A percentile compares a stretch with the other conserved stretches of the same genome.
These are phyloP conservation scores for Salix dunnii DNA, from an alignment of 345 rosid species.

Conservation along the genomic window DNA sequence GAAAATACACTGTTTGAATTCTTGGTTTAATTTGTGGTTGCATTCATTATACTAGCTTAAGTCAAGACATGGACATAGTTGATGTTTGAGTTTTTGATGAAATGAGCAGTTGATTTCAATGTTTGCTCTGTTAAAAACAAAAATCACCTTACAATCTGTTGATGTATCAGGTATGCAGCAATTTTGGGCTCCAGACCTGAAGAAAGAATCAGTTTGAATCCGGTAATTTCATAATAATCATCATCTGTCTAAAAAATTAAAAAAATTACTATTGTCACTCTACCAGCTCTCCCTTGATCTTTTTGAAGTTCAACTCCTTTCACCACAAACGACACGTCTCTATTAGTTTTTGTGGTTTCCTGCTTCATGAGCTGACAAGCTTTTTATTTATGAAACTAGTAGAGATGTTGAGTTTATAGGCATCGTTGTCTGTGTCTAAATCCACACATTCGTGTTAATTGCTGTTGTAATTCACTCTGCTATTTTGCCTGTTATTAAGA, in stretches of 20 bases:
- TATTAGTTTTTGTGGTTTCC: no score
- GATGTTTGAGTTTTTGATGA: neutral
- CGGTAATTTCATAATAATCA: constrained; percentile 42
- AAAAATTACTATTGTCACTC: neutral
- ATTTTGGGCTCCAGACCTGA: constrained; percentile 66
- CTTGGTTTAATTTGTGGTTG: neutral
- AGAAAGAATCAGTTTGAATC: constrained; percentile 47
- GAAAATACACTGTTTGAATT: neutral
- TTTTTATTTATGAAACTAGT: no score
- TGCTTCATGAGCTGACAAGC: no score
- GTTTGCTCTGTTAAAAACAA: neutral
- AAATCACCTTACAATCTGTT: constrained; percentile 13
- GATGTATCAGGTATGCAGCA: constrained; percentile 66
- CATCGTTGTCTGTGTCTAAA: no score
- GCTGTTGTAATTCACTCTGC: no score
- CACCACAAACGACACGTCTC: no score
- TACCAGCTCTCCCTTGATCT: neutral
- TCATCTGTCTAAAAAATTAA: neutral
- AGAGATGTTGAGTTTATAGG: no score
- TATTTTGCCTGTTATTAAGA: no score
- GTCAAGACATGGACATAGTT: neutral
- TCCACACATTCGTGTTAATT: no score
- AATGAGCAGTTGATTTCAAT: neutral
- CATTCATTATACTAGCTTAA: neutral
- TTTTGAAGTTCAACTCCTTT: neutral